These are phyloP conservation scores for Sclerotinia nivalis DNA, from an alignment of 2,329 filamentous ascomycete species.

Conservation along the genomic window DNA sequence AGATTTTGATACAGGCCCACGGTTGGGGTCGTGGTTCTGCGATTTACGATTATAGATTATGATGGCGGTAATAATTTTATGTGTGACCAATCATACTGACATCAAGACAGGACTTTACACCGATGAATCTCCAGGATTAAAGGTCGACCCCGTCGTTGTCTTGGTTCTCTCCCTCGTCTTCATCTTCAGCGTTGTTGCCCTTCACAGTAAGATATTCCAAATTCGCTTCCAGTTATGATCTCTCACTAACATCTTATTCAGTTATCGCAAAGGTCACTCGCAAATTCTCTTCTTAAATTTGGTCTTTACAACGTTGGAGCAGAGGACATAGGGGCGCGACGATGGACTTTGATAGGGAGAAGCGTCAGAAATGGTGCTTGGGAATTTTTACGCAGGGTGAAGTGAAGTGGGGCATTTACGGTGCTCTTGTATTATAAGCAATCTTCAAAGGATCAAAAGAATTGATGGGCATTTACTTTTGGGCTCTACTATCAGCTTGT, in stretches of 20 bases:
- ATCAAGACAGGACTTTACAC: slow-evolving; percentile 77
- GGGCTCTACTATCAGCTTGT: not conserved
- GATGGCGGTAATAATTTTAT: not conserved
- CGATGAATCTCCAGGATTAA: slow-evolving; percentile 93
- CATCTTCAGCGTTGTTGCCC: slow-evolving; percentile 96
- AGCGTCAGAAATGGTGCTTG: slow-evolving; percentile 2
- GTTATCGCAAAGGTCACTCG: slow-evolving; percentile 95
- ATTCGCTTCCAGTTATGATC: not conserved
- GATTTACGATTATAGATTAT: not conserved
- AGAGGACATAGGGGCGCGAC: slow-evolving; percentile 5
- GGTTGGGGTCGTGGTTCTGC: not conserved
- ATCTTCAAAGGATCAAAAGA: slow-evolving; percentile 18
- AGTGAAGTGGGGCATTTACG: not conserved
- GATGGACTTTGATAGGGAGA: not conserved
- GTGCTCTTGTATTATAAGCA: slow-evolving; percentile 25
- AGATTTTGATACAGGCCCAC: not conserved
- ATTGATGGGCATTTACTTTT: slow-evolving; percentile 17
- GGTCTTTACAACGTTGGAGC: slow-evolving; percentile 12
- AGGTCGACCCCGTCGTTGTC: slow-evolving; percentile 97
- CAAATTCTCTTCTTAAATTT: slow-evolving; percentile 62
- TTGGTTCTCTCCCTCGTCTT: slow-evolving; percentile 95
- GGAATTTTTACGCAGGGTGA: slow-evolving; percentile 5
- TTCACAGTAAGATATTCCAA: slow-evolving; percentile 73
- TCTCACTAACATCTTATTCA: slow-evolving; percentile 43
- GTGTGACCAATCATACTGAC: slow-evolving; percentile 23